These are phyloP conservation scores for Aspergillus sclerotialis DNA, from an alignment of 2,329 filamentous ascomycete genomes.

Conservation along the genomic window DNA sequence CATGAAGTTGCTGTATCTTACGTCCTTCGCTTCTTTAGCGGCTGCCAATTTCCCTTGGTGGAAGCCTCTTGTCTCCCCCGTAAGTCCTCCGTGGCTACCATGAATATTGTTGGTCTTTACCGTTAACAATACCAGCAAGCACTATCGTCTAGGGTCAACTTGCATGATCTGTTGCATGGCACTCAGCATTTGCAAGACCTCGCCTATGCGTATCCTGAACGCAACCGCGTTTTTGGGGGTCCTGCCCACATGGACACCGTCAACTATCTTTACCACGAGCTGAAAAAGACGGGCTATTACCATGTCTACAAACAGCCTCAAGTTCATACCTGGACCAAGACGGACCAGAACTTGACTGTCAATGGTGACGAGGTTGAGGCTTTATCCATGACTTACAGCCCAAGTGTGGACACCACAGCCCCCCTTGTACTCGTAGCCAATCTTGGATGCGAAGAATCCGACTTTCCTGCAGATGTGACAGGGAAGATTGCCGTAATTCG, in stretches of 20 bases:
- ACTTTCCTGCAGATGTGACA: constrained; percentile 53
- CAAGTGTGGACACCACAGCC: constrained; percentile 28
- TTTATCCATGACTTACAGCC: constrained; percentile 58
- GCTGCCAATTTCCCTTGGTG: neutral
- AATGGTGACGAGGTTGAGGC: constrained; percentile 48
- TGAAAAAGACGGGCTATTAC: constrained; percentile 38
- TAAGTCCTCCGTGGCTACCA: constrained; percentile 4
- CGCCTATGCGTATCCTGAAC: constrained; percentile 21
- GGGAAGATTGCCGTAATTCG: constrained; percentile 65
- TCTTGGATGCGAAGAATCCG: constrained; percentile 56
- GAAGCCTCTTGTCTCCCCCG: constrained; percentile 10
- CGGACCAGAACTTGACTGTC: constrained; percentile 53
- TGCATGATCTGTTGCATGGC: constrained; percentile 50
- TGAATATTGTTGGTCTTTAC: neutral
- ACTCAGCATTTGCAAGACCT: constrained; percentile 48
- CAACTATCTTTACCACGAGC: constrained; percentile 53
- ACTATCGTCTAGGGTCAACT: constrained; percentile 38
- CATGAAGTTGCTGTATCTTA: neutral
- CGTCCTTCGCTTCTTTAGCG: neutral
- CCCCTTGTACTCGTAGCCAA: constrained; percentile 54
- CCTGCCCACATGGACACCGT: constrained; percentile 58
- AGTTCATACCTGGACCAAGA: constrained; percentile 52
- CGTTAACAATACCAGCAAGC: constrained; percentile 7
- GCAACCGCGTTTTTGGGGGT: constrained; percentile 24
- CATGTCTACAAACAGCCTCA: constrained; percentile 50